phyloP scores from a whole-genome alignment of 2,329 filamentous ascomycete genomes.

The Myriangium duriaei region DNA sequence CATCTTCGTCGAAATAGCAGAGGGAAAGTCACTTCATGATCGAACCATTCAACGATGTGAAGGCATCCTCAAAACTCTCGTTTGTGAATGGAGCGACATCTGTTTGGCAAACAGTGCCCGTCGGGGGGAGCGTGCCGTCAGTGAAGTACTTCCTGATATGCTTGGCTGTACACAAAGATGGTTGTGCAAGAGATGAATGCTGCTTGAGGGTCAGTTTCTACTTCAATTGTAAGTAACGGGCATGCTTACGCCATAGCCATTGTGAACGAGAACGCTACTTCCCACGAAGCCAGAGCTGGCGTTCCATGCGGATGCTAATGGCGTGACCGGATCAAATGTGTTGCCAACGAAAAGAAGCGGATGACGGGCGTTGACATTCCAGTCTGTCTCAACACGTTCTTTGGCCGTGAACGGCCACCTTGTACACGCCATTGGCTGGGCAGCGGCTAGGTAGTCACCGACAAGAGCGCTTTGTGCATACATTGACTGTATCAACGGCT shows the following conservation, averaged over 20 bases:
- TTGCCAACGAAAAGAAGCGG: conserved; percentile 22
- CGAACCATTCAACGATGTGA: too few relatives aligned
- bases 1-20: too few relatives aligned
- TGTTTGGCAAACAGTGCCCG: conserved; percentile 4
- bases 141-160: conserved; percentile 1
- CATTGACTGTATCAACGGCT: not conserved
- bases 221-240: too few relatives aligned
- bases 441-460: not conserved
- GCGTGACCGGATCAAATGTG: conserved; percentile 23
- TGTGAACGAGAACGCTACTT: conserved; percentile 19
- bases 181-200: conserved; percentile 17
- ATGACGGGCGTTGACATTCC: conserved; percentile 18
- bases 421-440: conserved; percentile 19
- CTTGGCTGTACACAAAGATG: conserved; percentile 15
- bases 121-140: not conserved
- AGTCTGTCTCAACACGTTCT: conserved; percentile 26
- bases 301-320: conserved; percentile 9
- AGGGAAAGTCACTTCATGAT: too few relatives aligned
- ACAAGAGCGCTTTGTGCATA: conserved; percentile 1
- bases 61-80: too few relatives aligned
- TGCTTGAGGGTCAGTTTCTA: too few relatives aligned
- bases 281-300: not conserved
- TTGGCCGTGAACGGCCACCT: conserved; percentile 29
- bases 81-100: conserved; percentile 6
- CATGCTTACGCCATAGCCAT: conserved; percentile 17